Conservation (phyloP, 2,329 filamentous ascomycete genomes). For the Colletotrichum sansevieriae region DNA sequence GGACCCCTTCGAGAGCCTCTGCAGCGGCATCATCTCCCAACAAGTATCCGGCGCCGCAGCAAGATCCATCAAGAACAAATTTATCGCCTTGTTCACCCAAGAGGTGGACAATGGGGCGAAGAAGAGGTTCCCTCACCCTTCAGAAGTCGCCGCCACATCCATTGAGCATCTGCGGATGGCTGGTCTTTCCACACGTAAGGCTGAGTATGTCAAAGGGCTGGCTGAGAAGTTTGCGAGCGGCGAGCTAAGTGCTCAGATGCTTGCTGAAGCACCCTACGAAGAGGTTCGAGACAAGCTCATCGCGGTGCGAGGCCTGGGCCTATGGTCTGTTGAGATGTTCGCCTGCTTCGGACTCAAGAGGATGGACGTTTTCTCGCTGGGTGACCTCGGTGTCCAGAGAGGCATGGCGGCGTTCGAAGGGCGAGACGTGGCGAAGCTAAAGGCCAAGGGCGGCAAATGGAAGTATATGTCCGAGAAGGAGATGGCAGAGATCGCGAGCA, state of each 20-base stretch:
- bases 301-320: constrained; percentile 87
- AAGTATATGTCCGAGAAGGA: constrained; percentile 98
- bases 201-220: constrained; percentile 91
- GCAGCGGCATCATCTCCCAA: constrained; percentile 92
- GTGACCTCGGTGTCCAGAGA: constrained; percentile 93
- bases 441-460: constrained; percentile 84
- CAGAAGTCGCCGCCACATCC: constrained; percentile 74
- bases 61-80: constrained; percentile 87
- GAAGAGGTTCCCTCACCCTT: constrained; percentile 78
- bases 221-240: constrained; percentile 83
- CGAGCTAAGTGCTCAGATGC: constrained; percentile 80
- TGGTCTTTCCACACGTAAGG: constrained; percentile 92
- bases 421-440: constrained; percentile 85
- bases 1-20: constrained; percentile 88
- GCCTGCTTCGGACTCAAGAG: constrained; percentile 94
- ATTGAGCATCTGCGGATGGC: constrained; percentile 82
- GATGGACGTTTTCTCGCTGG: constrained; percentile 92
- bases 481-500: constrained; percentile 85
- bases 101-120: constrained; percentile 45
- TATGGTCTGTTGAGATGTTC: constrained; percentile 98
- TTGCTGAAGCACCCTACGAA: constrained; percentile 85
- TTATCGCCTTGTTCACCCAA: constrained; percentile 77
- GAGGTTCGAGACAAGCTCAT: constrained; percentile 86
- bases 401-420: constrained; percentile 93
- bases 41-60: constrained; percentile 96